Evolutionary conservation across 2,329 filamentous ascomycete genomes (phyloP), one percentile per base, ranked within the genome.

Genomic region (Colletotrichum orbiculare): DNA sequence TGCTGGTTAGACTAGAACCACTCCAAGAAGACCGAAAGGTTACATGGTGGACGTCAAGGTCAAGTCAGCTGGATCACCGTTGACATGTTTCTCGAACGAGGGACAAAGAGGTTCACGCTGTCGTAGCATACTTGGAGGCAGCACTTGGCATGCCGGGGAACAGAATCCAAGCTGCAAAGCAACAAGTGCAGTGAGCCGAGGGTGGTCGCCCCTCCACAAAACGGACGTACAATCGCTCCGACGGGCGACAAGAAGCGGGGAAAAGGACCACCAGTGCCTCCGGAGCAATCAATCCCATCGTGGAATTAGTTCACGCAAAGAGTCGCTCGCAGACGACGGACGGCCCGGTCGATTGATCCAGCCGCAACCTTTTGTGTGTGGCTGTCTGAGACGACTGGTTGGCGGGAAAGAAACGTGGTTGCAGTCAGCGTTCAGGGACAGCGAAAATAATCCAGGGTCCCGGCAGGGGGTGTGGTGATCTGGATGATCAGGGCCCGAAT

Each of bases 401-500:
- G 38, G 58, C 43, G 38, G 48, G 48, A 54, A 52, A 45, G 46
- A 17, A 43, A 56, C 35, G 43, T 48, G 54, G 54, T 47, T 34
- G 42, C n/a, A 13, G 48, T 35, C 38, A 41, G 25, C 25, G 25
- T 25, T 25, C 25, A 9, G 55, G 43, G 46, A 39, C 25, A 15
- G n/a, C 53, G 56, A 39, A 43, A 42, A 48, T 45, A 50, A 55
- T 61, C 15, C 62, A 64, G 57, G 57, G 57, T 61, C 62, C 60
- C 41, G 17, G 45, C 50, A 64, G 50, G 57, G 60, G 57, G 50
- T 33, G 38, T 25, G n/a, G 25, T 59, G 47, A 55, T 49, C 39
- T 55, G 49, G 50, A 54, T 47, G 62, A 61, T 61, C 62, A 61
- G 39, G 62, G 45, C 57, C 61, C 49, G 37, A 45, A 50, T 61